Conservation (phyloP, 2,329 filamentous ascomycete genomes). For the Anisogramma anomala region DNA sequence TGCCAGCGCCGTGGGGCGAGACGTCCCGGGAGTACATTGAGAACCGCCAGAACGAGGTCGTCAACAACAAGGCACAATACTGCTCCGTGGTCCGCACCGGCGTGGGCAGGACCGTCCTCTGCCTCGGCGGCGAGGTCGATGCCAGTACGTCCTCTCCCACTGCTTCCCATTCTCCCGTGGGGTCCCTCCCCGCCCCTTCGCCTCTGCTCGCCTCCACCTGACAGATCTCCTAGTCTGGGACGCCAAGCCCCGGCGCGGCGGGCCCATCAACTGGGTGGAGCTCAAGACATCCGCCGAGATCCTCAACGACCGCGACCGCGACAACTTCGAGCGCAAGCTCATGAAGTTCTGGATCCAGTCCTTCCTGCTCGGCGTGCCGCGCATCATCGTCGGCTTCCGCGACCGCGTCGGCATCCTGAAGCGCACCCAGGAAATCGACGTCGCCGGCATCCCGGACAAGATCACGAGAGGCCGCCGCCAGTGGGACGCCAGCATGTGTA, state of each 20-base stretch:
- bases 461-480: conserved; percentile 56
- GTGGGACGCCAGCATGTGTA: conserved; percentile 90
- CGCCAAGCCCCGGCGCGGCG: conserved; percentile 55
- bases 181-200: conserved; percentile 6
- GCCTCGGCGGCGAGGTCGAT: conserved; percentile 90
- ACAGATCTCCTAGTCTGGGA: conserved; percentile 56
- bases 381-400: conserved; percentile 83
- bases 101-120: conserved; percentile 61
- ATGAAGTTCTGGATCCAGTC: conserved; percentile 96
- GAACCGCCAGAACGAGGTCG: conserved; percentile 53
- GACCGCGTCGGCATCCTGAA: conserved; percentile 59
- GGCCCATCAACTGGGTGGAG: conserved; percentile 84
- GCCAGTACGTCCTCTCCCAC: conserved; percentile 44
- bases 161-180: neutral
- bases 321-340: conserved; percentile 78
- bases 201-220: neutral
- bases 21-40: conserved; percentile 70
- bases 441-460: conserved; percentile 62
- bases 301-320: conserved; percentile 51
- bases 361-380: conserved; percentile 84
- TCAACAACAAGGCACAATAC: conserved; percentile 89
- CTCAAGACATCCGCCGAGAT: conserved; percentile 81
- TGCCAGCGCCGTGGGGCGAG: conserved; percentile 64
- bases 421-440: conserved; percentile 67
- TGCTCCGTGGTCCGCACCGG: conserved; percentile 88